Conservation (phyloP, 148 eudicot genomes). For the Rhododendron ferrugineum region DNA sequence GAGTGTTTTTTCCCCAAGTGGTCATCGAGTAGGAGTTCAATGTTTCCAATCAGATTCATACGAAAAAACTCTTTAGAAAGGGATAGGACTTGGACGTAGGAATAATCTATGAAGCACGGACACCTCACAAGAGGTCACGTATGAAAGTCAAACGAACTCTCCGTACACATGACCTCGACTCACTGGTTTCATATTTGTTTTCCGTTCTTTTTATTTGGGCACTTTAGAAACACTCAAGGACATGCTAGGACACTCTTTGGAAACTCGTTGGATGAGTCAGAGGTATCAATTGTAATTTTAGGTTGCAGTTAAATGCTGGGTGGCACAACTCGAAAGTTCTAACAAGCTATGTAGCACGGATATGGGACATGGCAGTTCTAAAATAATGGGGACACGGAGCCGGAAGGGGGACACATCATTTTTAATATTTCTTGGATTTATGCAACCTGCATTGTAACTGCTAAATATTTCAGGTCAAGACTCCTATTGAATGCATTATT, state of each 20-base stretch:
- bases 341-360: no score
- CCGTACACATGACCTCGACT: neutral
- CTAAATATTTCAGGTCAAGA: neutral
- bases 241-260: neutral
- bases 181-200: neutral
- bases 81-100: neutral
- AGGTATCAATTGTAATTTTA: neutral
- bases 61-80: neutral
- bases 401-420: no score
- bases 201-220: neutral
- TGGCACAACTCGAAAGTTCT: no score
- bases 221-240: neutral
- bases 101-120: neutral
- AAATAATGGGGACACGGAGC: no score
- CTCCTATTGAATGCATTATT: neutral
- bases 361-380: no score
- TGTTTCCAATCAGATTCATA: neutral
- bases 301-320: neutral
- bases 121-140: neutral
- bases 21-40: neutral
- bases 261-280: neutral
- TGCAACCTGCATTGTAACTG: no score
- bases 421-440: no score
- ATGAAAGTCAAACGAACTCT: neutral
- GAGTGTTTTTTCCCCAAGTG: neutral